Evolutionary conservation across 2,329 filamentous ascomycete genomes (phyloP), one percentile per base, ranked within the genome.

Genomic region (Talaromyces albobiverticillius): DNA sequence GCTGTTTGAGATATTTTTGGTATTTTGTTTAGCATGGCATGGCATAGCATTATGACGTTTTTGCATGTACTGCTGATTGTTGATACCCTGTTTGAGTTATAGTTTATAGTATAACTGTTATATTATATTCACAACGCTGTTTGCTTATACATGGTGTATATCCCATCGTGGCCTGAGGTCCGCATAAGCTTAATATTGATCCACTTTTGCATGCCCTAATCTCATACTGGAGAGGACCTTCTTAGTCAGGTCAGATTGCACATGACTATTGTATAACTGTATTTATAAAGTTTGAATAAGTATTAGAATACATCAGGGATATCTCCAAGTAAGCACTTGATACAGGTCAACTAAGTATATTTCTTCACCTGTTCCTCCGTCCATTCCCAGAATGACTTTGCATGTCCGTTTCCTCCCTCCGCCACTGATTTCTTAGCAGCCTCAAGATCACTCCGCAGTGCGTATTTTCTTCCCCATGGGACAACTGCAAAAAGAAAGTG

Each of bases 351-450:
- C 43, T 46, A 46, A 2, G 26, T 16, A 31, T 46, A 46, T 31
- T 32, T n/a, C 13, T 31, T 46, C 43, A 46, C 43, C 26, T 46
- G 43, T 32, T 46, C 43, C 43, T 46, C 43, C 13, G 23, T n/a
- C 43, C 43, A 46, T 13, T 46, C 11, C 43, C 43, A 46, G 16
- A 46, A 46, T 16, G 25, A n/a, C 20, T 32, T 3, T 10, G 43
- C n/a, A 26, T 26, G 25, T 32, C 43, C 43, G 18, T 46, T 46
- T 13, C 43, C 43, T 46, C 43, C 43, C 13, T 46, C 43, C 3
- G 7, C 26, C 18, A 20, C 38, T 11, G 38, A 8, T 41, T 41
- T 41, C 43, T 46, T 46, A 16, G 43, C 43, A 2, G 25, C 26
- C 13, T 46, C 43, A 18, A 26, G 26, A 18, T 46, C 43, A 20